These are phyloP conservation scores for Sistotremastrum suecicum DNA, from an alignment of 768 basidiomycete genomes.

Conservation along the genomic window DNA sequence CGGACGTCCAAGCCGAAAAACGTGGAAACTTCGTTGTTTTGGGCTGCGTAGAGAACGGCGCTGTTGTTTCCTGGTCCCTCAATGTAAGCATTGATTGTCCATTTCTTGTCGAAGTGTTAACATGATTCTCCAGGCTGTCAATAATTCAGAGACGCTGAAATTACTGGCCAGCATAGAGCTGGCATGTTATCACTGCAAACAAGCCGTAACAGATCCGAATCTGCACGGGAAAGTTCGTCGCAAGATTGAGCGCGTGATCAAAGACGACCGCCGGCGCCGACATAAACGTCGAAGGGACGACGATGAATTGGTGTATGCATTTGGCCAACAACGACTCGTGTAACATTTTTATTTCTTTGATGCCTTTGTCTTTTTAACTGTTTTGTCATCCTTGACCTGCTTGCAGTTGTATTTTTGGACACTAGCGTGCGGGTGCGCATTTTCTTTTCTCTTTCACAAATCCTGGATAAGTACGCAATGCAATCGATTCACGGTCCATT, in stretches of 20 bases:
- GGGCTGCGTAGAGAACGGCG: slow-evolving; percentile 57
- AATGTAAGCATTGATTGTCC: slow-evolving; percentile 35
- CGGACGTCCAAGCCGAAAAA: slow-evolving; percentile 73
- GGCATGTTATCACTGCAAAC: slow-evolving; percentile 66
- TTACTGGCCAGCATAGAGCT: slow-evolving; percentile 75
- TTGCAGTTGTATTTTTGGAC: background rate
- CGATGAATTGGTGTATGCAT: slow-evolving; percentile 69
- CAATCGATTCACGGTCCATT: background rate
- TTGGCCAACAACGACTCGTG: slow-evolving; percentile 38
- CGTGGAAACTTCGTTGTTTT: slow-evolving; percentile 81
- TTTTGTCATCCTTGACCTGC: background rate
- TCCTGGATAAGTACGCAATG: background rate
- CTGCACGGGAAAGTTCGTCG: slow-evolving; percentile 49
- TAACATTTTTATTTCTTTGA: slow-evolving; percentile 3
- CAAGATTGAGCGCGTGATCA: slow-evolving; percentile 68
- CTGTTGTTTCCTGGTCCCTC: slow-evolving; percentile 74
- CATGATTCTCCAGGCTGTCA: slow-evolving; percentile 42
- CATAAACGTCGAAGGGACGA: slow-evolving; percentile 77
- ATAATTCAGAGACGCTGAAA: slow-evolving; percentile 71
- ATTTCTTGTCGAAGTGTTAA: slow-evolving; percentile 1
- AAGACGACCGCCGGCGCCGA: slow-evolving; percentile 68
- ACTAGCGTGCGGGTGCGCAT: background rate
- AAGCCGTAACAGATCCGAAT: slow-evolving; percentile 54
- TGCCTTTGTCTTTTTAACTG: background rate
- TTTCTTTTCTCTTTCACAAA: background rate